A percentile compares a stretch with the other conserved stretches of the same genome.
Evolutionary conservation across 2,329 filamentous ascomycete species (phyloP).

Genomic region (Thielaviopsis ethacetica): DNA sequence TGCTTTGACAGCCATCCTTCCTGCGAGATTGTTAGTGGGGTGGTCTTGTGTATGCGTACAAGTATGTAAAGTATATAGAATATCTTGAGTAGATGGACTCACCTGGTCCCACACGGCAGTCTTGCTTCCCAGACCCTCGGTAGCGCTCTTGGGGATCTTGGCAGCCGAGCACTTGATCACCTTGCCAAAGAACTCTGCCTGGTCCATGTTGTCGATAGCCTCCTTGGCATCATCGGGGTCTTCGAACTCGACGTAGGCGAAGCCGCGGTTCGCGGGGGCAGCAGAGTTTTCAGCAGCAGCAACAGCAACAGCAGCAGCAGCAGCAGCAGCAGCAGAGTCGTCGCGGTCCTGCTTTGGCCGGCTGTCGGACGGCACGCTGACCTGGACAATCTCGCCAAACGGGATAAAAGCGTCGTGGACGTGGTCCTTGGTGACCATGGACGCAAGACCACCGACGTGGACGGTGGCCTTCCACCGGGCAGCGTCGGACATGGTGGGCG

Average conservation of each 20-base stretch:
- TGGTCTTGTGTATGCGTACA: background rate
- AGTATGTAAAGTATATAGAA: background rate
- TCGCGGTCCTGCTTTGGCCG: conserved; percentile 36
- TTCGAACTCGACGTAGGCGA: conserved; percentile 94
- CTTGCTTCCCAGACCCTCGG: conserved; percentile 79
- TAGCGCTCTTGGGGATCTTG: conserved; percentile 77
- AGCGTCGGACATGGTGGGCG: conserved; percentile 56
- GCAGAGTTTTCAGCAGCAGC: conserved; percentile 36
- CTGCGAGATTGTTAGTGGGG: conserved; percentile 30
- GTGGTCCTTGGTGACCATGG: conserved; percentile 55
- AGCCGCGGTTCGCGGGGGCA: conserved; percentile 65
- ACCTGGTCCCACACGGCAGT: conserved; percentile 97
- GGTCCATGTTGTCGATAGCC: conserved; percentile 98
- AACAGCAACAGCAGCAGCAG: too few species aligned
- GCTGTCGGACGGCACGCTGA: conserved; percentile 80
- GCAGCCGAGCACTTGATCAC: conserved; percentile 85
- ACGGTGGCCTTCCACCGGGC: conserved; percentile 79
- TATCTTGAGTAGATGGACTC: conserved; percentile 19
- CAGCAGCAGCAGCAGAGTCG: too few species aligned
- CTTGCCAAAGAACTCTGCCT: conserved; percentile 83
- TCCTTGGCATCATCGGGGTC: conserved; percentile 72
- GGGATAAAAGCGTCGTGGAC: conserved; percentile 88
- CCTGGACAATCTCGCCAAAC: conserved; percentile 87
- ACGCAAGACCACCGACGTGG: conserved; percentile 78
- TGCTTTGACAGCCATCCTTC: conserved; percentile 87